These are phyloP conservation scores for Trichosanthes cucumerina DNA, from an alignment of 306 rosid species.

Conservation along the genomic window DNA sequence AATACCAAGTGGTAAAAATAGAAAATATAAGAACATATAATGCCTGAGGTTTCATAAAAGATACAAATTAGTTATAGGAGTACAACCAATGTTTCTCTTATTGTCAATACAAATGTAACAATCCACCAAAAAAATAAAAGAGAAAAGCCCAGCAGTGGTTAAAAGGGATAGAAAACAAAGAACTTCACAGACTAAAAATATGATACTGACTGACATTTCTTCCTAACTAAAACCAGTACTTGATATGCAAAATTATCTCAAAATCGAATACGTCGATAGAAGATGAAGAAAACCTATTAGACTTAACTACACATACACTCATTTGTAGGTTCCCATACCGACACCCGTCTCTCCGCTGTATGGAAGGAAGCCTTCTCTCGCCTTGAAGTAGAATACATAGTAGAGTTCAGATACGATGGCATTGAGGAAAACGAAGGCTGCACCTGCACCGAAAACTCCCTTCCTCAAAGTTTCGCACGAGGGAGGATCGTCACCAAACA, in stretches of 20 bases:
- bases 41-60: neutral
- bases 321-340: constrained; percentile 83
- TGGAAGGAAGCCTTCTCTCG: constrained; percentile 66
- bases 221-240: constrained; percentile 17
- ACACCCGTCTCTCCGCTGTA: constrained; percentile 60
- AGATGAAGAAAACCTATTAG: neutral
- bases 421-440: constrained; percentile 67
- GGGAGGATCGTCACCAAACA: constrained; percentile 23
- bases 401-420: constrained; percentile 59
- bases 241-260: constrained; percentile 18
- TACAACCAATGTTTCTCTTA: constrained; percentile 3
- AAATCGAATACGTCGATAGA: constrained; percentile 19
- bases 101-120: constrained; percentile 7
- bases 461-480: constrained; percentile 68
- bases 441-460: constrained; percentile 91
- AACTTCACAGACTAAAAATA: neutral
- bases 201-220: neutral
- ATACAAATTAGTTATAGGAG: neutral
- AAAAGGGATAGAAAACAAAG: constrained; percentile 1
- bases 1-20: neutral
- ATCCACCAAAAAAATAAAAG: neutral
- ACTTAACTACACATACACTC: constrained; percentile 21
- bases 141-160: neutral
- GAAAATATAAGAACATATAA: neutral
- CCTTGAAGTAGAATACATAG: constrained; percentile 73